Evolutionary conservation across 805 yeast species (phyloP), one percentile per base, ranked within the genome.

Genomic region (Candida lessepsii): DNA sequence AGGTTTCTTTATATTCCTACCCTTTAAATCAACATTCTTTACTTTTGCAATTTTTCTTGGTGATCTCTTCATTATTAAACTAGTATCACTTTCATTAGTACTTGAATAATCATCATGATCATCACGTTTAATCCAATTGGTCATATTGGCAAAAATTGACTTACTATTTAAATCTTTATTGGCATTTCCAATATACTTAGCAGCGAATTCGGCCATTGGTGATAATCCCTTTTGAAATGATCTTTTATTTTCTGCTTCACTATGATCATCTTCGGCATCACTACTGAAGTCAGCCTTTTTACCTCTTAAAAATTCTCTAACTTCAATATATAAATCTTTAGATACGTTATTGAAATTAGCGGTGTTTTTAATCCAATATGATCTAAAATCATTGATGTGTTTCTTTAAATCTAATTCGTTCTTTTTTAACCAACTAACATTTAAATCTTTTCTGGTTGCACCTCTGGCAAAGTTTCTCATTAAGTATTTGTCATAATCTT

Each of bases 401-500:
- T 89, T 87, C 61, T 86, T 89, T 65, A 93, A 76, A 48, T 93
- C 99, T 52, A 93, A 73, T 67, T 93, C 99, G 62, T 93, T 93
- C 65, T 93, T 93, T 67, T 93, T 93, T 53, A 93, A 73, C 99
- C 99, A 93, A 21, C 96, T 85, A 15, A 93, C 98, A 57, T 93
- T 93, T 54, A 93, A 76, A 56, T 93, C 99, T 61, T 93, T 88
- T 57, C 99, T 77, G 2, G 97, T 86, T 9, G 96, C 98, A 35
- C 99, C 99, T 50, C 99, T 78, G 11, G 96, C 96, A 64, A 93
- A 91, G 67, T 93, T 93, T 60, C 99, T 80, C 93, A 91, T 84
- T 61, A 93, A 71, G 63, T 93, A 93, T 67, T 90, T 88, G 70
- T 93, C 99, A 65, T 93, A 93, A 65, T 93, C 98, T 53, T 93